Evolutionary conservation across 2,329 filamentous ascomycete genomes (phyloP), one percentile per base, ranked within the genome.

Genomic region (Aspergillaceae sp.): DNA sequence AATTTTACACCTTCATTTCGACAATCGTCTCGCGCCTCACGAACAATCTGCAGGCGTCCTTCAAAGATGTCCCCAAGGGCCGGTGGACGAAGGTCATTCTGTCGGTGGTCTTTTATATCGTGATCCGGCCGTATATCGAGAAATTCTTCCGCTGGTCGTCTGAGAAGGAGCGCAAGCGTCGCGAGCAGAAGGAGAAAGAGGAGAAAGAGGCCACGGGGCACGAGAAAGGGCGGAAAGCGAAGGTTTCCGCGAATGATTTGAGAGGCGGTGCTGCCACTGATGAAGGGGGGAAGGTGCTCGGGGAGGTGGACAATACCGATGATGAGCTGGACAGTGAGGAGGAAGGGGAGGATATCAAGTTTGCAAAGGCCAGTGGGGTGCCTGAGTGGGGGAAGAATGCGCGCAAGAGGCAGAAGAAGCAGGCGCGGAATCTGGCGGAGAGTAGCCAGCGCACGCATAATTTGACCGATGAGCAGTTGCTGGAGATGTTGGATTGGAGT

Each of bases 41-140:
- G 41, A 59, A 48, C 53, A 75, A 75, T 57, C 54, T 69, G 46
- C 60, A 65, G 49, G 49, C 54, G 44, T 68, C 73, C 40, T 68
- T 76, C 56, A 61, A 66, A 29, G 56, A 66, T 29, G 67, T 77
- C 54, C 66, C 63, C 40, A 48, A 63, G 32, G 60, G 67, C 48
- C 72, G 74, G 54, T 77, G 71, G 66, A 69, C 92, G 56, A 84
- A 87, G 41, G 74, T 92, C 48, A 67, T 87, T 54, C 75, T 81
- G 54, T 77, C 88, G 50, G 77, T 88, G 19, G 79, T 87, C 57
- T 82, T 79, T 46, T 94, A 91, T 71, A 62, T 82, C 52, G 76
- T 92, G 44, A 58, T 88, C 27, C 81, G 87, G 1, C 86, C 86
- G 0, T 88, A 87, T 63, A 65, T 90, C 43, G 74, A 90, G 58